Evolutionary conservation across 441 rosid genomes (phyloP), one percentile per base, ranked within the genome.

Genomic region (Flueggea neowawraea): DNA sequence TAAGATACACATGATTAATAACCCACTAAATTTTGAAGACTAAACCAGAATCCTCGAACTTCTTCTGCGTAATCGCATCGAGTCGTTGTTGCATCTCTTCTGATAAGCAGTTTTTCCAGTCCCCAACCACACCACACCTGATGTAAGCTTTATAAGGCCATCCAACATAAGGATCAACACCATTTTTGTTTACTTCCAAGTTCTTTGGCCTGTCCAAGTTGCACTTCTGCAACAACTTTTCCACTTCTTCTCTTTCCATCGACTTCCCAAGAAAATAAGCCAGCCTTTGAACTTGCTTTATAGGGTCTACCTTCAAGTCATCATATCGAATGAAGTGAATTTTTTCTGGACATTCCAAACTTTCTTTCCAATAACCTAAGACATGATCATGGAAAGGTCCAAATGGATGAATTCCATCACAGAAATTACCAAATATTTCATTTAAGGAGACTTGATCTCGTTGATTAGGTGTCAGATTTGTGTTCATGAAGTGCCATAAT

Each of bases 61-160:
- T n/a, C n/a, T n/a, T n/a, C n/a, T n/a, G n/a, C n/a, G n/a, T n/a
- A n/a, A n/a, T n/a, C n/a, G n/a, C n/a, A n/a, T n/a, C n/a, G n/a
- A n/a, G n/a, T n/a, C n/a, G n/a, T n/a, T n/a, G n/a, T n/a, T n/a
- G n/a, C n/a, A n/a, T n/a, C n/a, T n/a, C n/a, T n/a, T n/a, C n/a
- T n/a, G 77, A 45, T 5, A 72, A 61, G 31, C 31, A 14, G 15
- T 60, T 76, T 61, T 62, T 69, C 80, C 74, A 60, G 31, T 69
- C 77, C 6, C 74, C 74, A 31, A 72, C 72, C 4, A 22, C 4
- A 31, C 77, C 73, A 4, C 13, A 43, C 68, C 73, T 69, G 13
- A 69, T 68, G 62, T 49, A 69, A 28, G 54, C 16, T 1, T 48
- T 57, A 15, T 60, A 9, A 0, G 64, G 13, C 10, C 52, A 2